Evolutionary conservation across 768 basidiomycete species (phyloP).

Genomic region (Lactarius sanguifluus): DNA sequence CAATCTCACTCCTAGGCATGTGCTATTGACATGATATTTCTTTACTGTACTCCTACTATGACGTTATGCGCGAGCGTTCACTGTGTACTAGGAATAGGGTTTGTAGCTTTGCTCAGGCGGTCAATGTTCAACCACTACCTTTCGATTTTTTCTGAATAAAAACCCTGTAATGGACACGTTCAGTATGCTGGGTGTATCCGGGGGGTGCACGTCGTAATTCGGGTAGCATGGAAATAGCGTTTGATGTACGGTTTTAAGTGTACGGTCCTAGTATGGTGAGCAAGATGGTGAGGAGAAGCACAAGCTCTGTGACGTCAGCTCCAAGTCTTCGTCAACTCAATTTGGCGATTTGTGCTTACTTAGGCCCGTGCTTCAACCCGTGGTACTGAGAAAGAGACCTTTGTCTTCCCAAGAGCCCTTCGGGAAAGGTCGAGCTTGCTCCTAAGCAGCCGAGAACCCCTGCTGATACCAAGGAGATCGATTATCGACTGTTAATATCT

Average conservation of each 20-base stretch:
- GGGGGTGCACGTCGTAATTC: too few species aligned
- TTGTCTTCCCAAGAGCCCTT: slow-evolving; percentile 63
- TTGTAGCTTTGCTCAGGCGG: neutral
- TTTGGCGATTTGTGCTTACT: slow-evolving; percentile 52
- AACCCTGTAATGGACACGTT: neutral
- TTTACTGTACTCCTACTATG: neutral
- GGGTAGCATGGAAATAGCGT: too few species aligned
- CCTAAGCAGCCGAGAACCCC: slow-evolving; percentile 43
- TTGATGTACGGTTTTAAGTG: too few species aligned
- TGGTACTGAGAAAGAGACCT: slow-evolving; percentile 51
- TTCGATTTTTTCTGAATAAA: neutral
- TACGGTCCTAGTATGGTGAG: too few species aligned
- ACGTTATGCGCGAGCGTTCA: neutral
- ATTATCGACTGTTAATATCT: too few species aligned
- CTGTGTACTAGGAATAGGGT: neutral
- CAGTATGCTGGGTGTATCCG: neutral
- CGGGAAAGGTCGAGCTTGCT: slow-evolving; percentile 75
- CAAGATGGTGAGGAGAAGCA: too few species aligned
- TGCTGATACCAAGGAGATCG: too few species aligned
- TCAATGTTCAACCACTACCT: neutral
- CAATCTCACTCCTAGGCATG: neutral
- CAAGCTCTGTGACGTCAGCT: slow-evolving; percentile 45
- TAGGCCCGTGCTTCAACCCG: slow-evolving; percentile 17
- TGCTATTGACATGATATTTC: neutral
- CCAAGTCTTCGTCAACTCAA: slow-evolving; percentile 49